A percentile compares a stretch with the other conserved stretches of the same genome.
Evolutionary conservation across 2,329 filamentous ascomycete species (phyloP).

Genomic region (Hypoxylon sp.): DNA sequence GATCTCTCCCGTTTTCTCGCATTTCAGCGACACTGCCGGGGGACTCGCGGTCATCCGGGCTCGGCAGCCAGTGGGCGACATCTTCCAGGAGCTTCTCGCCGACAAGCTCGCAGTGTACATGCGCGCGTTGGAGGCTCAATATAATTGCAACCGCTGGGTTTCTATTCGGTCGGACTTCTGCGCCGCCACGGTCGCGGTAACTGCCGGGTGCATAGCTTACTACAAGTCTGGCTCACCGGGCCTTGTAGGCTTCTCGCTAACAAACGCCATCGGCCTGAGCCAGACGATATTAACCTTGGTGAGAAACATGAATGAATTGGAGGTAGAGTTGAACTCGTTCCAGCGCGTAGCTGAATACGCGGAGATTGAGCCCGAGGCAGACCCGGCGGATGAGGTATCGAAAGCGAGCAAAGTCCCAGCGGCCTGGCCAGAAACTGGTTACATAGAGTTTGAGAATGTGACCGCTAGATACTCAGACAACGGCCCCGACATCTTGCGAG

Average conservation of each 20-base stretch:
- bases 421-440: conserved; percentile 51
- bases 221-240: conserved; percentile 26
- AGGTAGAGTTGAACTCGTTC: conserved; percentile 48
- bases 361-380: conserved; percentile 51
- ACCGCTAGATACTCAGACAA: conserved; percentile 50
- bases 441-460: conserved; percentile 52
- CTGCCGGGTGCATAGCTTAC: conserved; percentile 31
- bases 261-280: conserved; percentile 37
- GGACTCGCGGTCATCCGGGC: conserved; percentile 55
- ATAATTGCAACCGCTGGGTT: conserved; percentile 44
- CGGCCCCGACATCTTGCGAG: conserved; percentile 51
- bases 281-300: conserved; percentile 41
- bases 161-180: conserved; percentile 38
- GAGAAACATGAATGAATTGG: conserved; percentile 43
- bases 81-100: conserved; percentile 52
- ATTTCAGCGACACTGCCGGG: conserved; percentile 52
- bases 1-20: conserved; percentile 54
- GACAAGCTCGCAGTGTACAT: conserved; percentile 52
- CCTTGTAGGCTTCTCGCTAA: conserved; percentile 39
- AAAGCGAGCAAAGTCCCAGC: conserved; percentile 39
- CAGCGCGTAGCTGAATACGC: conserved; percentile 54
- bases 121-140: conserved; percentile 53
- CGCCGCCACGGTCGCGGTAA: conserved; percentile 31
- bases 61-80: conserved; percentile 45
- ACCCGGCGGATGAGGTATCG: conserved; percentile 34